phyloP scores from a whole-genome alignment of 352 stramenopile species.

The Globisporangium lucens region DNA sequence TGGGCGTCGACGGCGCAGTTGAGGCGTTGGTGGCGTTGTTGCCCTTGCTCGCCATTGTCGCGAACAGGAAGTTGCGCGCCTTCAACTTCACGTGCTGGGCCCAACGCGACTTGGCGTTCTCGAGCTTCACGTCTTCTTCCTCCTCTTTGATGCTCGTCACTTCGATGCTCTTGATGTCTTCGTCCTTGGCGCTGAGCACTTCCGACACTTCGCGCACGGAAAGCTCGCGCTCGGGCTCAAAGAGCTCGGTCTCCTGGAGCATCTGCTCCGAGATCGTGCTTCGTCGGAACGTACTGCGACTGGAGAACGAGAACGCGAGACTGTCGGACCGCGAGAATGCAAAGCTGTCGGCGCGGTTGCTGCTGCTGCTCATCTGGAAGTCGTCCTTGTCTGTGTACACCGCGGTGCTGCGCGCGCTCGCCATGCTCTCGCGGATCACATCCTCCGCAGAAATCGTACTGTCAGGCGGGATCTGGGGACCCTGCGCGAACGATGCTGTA shows the following conservation, averaged over 20 bases:
- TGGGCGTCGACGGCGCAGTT: conserved; percentile 10
- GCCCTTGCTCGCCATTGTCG: conserved; percentile 40
- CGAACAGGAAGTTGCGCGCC: conserved; percentile 71
- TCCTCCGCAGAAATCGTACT: conserved; percentile 85
- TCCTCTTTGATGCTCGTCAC: conserved; percentile 86
- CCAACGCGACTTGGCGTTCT: conserved; percentile 82
- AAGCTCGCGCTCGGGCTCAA: conserved; percentile 77
- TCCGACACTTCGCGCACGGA: conserved; percentile 72
- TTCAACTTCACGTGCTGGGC: conserved; percentile 86
- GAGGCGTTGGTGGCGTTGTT: neutral
- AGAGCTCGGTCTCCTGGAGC: conserved; percentile 79
- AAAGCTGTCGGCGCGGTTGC: conserved; percentile 34
- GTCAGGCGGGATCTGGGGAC: conserved; percentile 67
- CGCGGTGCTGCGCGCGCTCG: conserved; percentile 68
- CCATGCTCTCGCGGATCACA: conserved; percentile 83
- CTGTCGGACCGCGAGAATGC: conserved; percentile 47
- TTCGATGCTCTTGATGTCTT: conserved; percentile 64
- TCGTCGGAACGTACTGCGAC: conserved; percentile 71
- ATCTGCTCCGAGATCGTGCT: conserved; percentile 85
- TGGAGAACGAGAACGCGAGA: conserved; percentile 66
- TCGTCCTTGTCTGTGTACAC: conserved; percentile 74
- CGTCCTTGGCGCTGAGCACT: conserved; percentile 60
- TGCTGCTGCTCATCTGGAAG: conserved; percentile 29
- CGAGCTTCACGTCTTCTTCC: conserved; percentile 78
- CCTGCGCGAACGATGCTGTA: conserved; percentile 52